Evolutionary conservation across 1,139 yeast genomes (phyloP).

Genomic region (Pichia cactophila): DNA sequence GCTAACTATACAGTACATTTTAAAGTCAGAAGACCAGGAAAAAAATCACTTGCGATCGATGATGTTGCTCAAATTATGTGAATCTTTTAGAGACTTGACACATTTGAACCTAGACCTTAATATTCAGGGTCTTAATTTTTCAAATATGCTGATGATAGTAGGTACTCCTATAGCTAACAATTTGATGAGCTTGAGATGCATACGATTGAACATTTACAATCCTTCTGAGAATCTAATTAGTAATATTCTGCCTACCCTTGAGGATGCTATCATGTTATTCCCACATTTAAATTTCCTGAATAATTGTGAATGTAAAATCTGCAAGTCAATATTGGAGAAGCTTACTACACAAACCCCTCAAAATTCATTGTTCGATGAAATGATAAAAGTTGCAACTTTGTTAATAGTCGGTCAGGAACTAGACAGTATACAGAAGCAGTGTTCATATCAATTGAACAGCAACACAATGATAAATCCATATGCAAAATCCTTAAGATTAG

Average conservation of each 20-base stretch:
- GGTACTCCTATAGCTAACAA: conserved; percentile 25
- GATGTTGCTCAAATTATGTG: conserved; percentile 24
- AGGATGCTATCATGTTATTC: conserved; percentile 23
- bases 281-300: conserved; percentile 23
- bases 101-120: conserved; percentile 19
- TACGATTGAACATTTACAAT: conserved; percentile 21
- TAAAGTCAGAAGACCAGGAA: conserved; percentile 20
- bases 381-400: conserved; percentile 25
- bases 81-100: conserved; percentile 19
- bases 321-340: conserved; percentile 14
- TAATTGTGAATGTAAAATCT: conserved; percentile 19
- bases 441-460: conserved; percentile 2
- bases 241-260: conserved; percentile 22
- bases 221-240: conserved; percentile 27
- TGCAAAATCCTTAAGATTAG: conserved; percentile 7
- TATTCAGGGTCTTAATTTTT: conserved; percentile 22
- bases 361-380: conserved; percentile 15
- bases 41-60: conserved; percentile 27
- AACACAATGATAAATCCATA: conserved; percentile 6
- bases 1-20: conserved; percentile 20
- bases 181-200: conserved; percentile 17
- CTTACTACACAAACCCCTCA: conserved; percentile 3
- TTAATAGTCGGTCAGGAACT: conserved; percentile 26
- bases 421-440: conserved; percentile 16
- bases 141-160: conserved; percentile 26